These are phyloP conservation scores for Apophysomyces elegans DNA, from an alignment of 371 early-diverging fungal species.

Conservation along the genomic window DNA sequence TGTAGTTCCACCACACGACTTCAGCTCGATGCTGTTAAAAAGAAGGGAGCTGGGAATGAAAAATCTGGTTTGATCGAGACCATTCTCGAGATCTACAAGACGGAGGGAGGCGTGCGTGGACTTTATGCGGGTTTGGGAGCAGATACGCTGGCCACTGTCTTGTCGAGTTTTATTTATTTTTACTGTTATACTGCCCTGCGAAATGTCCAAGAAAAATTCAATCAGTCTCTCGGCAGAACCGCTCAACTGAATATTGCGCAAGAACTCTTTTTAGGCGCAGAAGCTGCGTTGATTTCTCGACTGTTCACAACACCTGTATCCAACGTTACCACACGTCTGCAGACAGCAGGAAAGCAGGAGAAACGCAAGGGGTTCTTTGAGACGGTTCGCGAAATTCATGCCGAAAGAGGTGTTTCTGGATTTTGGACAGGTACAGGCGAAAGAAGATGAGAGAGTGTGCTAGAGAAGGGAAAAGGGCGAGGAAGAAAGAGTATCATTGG, in stretches of 20 bases:
- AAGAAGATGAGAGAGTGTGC: too few species aligned
- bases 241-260: constrained; percentile 57
- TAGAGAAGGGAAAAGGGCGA: too few species aligned
- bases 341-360: constrained; percentile 48
- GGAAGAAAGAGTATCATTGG: too few species aligned
- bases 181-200: constrained; percentile 63
- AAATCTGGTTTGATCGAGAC: constrained; percentile 38
- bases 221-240: constrained; percentile 40
- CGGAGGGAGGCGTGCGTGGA: constrained; percentile 58
- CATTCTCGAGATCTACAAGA: constrained; percentile 47
- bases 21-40: constrained; percentile 31
- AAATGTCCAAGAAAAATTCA: constrained; percentile 58
- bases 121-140: constrained; percentile 61
- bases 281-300: constrained; percentile 62
- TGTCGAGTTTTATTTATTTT: constrained; percentile 66
- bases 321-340: constrained; percentile 60
- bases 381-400: constrained; percentile 40
- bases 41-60: constrained; percentile 19
- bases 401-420: constrained; percentile 55
- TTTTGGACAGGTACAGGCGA: constrained; percentile 57
- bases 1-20: constrained; percentile 47
- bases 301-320: constrained; percentile 65
- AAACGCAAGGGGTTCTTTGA: constrained; percentile 24
- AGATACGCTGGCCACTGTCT: constrained; percentile 59
- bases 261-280: constrained; percentile 64